These are phyloP conservation scores for Aphanomyces cochlioides DNA, from an alignment of 352 stramenopile species.

Conservation along the genomic window DNA sequence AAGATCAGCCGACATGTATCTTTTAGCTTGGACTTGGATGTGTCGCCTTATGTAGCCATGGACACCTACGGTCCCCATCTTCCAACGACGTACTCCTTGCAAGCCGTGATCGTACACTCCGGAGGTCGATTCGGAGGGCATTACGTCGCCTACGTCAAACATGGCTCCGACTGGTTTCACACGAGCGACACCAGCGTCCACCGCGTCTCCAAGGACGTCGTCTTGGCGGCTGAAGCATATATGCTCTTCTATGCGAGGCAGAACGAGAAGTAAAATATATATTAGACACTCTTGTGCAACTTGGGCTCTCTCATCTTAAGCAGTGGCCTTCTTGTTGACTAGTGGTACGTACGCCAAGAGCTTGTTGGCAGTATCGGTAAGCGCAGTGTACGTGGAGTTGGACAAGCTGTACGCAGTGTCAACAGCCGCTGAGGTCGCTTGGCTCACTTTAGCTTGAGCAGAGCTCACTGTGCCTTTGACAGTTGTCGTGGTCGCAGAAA, in stretches of 20 bases:
- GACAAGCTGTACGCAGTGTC: slow-evolving; percentile 21
- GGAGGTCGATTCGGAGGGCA: slow-evolving; percentile 66
- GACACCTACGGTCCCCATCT: slow-evolving; percentile 31
- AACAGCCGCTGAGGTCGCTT: slow-evolving; percentile 15
- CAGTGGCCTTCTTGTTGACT: slow-evolving; percentile 28
- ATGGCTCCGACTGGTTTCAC: slow-evolving; percentile 60
- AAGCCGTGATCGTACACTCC: slow-evolving; percentile 68
- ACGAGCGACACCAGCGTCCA: slow-evolving; percentile 66
- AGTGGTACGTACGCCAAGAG: slow-evolving; percentile 26
- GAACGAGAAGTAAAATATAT: slow-evolving; percentile 12
- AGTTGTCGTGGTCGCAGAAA: slow-evolving; percentile 11
- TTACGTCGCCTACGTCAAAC: slow-evolving; percentile 70
- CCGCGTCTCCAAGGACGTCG: slow-evolving; percentile 53
- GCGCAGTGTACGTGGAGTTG: slow-evolving; percentile 16
- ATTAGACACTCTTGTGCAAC: neutral
- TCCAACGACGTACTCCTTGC: slow-evolving; percentile 51
- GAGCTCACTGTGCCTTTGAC: neutral
- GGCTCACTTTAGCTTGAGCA: slow-evolving; percentile 17
- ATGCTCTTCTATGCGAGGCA: slow-evolving; percentile 62
- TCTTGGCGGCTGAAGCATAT: slow-evolving; percentile 71
- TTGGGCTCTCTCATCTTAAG: neutral
- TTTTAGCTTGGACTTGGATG: slow-evolving; percentile 50
- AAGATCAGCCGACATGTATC: slow-evolving; percentile 62
- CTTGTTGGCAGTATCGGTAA: slow-evolving; percentile 1
- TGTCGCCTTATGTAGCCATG: slow-evolving; percentile 33